phyloP scores from a whole-genome alignment of 176 grass and related monocot genomes.

The Triticum monococcum region DNA sequence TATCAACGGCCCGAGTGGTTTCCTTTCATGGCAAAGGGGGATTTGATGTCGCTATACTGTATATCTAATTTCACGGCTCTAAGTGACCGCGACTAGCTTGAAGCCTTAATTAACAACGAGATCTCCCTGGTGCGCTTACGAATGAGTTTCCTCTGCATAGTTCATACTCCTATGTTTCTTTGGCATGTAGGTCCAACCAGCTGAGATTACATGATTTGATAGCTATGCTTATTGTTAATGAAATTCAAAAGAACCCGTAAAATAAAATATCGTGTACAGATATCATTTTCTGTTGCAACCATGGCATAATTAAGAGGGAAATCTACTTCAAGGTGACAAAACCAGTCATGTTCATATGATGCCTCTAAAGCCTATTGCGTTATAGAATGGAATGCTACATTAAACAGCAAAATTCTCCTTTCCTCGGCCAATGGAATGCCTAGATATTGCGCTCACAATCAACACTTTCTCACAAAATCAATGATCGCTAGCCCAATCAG shows the following conservation, averaged over 20 bases:
- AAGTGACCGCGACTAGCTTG: background rate
- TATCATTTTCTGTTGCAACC: background rate
- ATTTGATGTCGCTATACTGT: background rate
- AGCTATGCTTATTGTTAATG: background rate
- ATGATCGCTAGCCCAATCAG: constrained; percentile 19
- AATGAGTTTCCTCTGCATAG: background rate
- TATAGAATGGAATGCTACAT: constrained; percentile 12
- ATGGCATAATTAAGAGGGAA: background rate
- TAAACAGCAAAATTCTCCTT: constrained; percentile 19
- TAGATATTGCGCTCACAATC: constrained; percentile 16
- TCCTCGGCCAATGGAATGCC: background rate
- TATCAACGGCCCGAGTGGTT: background rate
- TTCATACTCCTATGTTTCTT: background rate
- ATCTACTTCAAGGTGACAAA: background rate
- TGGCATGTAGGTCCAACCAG: background rate
- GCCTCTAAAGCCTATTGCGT: background rate
- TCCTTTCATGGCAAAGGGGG: background rate
- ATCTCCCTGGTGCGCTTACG: background rate
- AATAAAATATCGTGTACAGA: no score
- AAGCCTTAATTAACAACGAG: background rate
- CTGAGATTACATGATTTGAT: background rate
- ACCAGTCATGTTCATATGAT: background rate
- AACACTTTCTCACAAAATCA: constrained; percentile 32
- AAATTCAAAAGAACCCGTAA: no score
- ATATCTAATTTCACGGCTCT: background rate